phyloP scores from a whole-genome alignment of 2,329 filamentous ascomycete genomes.

The Penicillium sp. region DNA sequence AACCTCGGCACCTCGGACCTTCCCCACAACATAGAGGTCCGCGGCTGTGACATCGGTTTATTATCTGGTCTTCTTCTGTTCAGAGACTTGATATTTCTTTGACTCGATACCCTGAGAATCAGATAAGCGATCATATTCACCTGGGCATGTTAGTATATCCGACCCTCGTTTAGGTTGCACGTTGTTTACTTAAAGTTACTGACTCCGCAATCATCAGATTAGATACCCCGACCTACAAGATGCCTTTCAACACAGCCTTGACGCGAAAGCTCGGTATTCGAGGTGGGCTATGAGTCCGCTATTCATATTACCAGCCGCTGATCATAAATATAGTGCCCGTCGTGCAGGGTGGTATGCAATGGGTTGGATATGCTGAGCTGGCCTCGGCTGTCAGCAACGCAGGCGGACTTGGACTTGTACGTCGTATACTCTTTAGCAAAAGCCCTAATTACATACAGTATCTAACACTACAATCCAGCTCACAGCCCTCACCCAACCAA shows the following conservation, averaged over 20 bases:
- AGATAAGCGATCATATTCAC: not conserved
- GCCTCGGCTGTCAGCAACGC: conserved; percentile 55
- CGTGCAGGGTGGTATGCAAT: conserved; percentile 56
- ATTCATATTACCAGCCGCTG: not conserved
- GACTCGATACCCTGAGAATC: not conserved
- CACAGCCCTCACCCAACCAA: conserved; percentile 77
- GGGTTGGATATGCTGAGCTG: conserved; percentile 55
- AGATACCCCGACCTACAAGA: conserved; percentile 31
- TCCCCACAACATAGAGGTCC: conserved; percentile 28
- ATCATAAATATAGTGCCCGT: conserved; percentile 41
- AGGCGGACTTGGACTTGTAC: conserved; percentile 52
- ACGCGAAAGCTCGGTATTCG: conserved; percentile 58
- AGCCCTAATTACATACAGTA: not conserved
- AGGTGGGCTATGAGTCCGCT: conserved; percentile 27
- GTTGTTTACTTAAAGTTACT: conserved; percentile 1
- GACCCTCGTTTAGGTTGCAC: not conserved
- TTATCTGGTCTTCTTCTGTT: conserved; percentile 6
- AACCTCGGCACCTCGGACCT: conserved; percentile 34
- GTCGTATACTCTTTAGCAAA: conserved; percentile 12
- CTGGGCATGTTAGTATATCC: not conserved
- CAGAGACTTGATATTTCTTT: not conserved
- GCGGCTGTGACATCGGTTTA: conserved; percentile 17
- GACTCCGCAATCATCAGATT: conserved; percentile 4
- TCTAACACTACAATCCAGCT: conserved; percentile 32
- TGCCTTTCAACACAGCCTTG: conserved; percentile 65